phyloP scores from a whole-genome alignment of 768 basidiomycete genomes.

The Lactarius quietus region DNA sequence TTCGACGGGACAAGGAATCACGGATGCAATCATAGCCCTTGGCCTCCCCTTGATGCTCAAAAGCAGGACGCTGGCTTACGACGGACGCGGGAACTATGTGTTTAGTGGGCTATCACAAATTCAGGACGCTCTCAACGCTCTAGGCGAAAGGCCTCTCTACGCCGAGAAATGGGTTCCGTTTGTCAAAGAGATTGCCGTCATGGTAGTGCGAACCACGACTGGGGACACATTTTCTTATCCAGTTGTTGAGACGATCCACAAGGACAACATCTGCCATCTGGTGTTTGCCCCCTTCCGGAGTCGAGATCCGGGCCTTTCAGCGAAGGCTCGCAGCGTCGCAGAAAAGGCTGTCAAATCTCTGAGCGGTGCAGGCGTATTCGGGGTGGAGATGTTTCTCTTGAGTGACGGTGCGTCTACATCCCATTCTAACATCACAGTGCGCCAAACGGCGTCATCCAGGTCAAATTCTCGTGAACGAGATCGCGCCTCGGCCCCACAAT shows the following conservation, averaged over 20 bases:
- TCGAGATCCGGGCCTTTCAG: conserved; percentile 49
- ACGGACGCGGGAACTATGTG: conserved; percentile 90
- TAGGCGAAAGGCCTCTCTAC: conserved; percentile 74
- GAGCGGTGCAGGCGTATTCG: conserved; percentile 90
- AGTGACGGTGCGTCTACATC: conserved; percentile 57
- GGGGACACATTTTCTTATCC: conserved; percentile 85
- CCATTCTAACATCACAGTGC: background rate
- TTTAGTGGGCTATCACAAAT: conserved; percentile 53
- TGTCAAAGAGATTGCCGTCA: conserved; percentile 87
- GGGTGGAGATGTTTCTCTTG: conserved; percentile 97
- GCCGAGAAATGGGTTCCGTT: conserved; percentile 95
- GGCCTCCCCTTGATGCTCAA: conserved; percentile 96
- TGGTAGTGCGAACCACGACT: conserved; percentile 80
- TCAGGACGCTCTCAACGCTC: conserved; percentile 50
- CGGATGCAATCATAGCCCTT: conserved; percentile 49
- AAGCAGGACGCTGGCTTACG: conserved; percentile 91
- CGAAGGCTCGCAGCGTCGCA: conserved; percentile 66
- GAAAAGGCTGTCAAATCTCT: conserved; percentile 77
- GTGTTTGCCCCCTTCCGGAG: conserved; percentile 85
- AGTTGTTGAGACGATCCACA: conserved; percentile 92
- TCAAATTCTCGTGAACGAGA: conserved; percentile 85
- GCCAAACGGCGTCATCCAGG: conserved; percentile 41
- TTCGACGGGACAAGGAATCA: conserved; percentile 47
- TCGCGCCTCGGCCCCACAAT: conserved; percentile 97
- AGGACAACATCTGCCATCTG: conserved; percentile 88